Evolutionary conservation across 305 asterid genomes (phyloP).

Genomic region (Plantago coronopus): DNA sequence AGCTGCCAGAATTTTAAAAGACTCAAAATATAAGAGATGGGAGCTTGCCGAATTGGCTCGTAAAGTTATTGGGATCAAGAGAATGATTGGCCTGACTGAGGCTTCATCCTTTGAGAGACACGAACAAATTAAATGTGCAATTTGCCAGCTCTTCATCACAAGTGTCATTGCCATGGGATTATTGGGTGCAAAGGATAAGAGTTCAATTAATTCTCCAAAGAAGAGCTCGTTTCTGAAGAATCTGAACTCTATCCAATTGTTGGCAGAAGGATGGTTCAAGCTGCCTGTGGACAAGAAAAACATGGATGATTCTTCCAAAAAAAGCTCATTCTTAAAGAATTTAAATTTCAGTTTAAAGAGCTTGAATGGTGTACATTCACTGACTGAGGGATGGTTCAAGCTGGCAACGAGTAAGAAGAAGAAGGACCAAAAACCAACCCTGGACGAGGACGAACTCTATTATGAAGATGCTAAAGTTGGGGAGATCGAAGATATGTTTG

Average conservation of each 20-base stretch:
- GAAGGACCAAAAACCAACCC: constrained; percentile 13
- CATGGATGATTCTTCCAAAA: constrained; percentile 28
- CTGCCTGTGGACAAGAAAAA: constrained; percentile 34
- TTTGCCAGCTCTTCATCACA: constrained; percentile 76
- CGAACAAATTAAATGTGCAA: constrained; percentile 68
- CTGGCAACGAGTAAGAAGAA: constrained; percentile 33
- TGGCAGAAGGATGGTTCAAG: constrained; percentile 71
- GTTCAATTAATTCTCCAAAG: constrained; percentile 27
- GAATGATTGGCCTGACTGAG: constrained; percentile 61
- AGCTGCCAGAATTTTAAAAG: constrained; percentile 48
- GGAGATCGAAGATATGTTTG: constrained; percentile 16
- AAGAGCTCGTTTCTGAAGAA: constrained; percentile 47
- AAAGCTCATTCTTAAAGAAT: constrained; percentile 45
- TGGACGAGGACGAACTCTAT: constrained; percentile 11
- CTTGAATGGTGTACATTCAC: constrained; percentile 40
- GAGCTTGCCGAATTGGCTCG: constrained; percentile 54
- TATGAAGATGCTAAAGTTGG: not conserved
- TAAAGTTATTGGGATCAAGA: constrained; percentile 57
- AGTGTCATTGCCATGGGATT: constrained; percentile 62
- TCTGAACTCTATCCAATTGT: constrained; percentile 47
- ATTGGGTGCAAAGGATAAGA: constrained; percentile 34
- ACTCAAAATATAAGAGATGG: constrained; percentile 43
- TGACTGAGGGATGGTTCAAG: constrained; percentile 67
- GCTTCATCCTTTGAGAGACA: constrained; percentile 71
- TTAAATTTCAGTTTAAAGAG: constrained; percentile 17